phyloP scores from a whole-genome alignment of 495 filamentous ascomycete species.

The Aspergillus bertholletiae region DNA sequence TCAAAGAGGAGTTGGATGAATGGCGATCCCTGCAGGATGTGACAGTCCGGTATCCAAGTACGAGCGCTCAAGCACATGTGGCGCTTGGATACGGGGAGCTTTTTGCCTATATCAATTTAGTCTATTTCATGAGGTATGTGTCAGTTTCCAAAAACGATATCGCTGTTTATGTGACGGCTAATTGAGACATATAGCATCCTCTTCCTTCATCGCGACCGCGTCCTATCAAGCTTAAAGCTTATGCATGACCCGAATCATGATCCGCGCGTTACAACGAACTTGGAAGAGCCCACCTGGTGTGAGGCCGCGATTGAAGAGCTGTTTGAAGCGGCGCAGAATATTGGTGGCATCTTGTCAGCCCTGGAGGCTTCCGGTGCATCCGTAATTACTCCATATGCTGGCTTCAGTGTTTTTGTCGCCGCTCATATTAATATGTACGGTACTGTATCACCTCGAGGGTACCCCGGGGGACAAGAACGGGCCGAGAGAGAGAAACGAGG shows the following conservation, averaged over 20 bases:
- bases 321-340: constrained; percentile 37
- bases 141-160: too few species aligned
- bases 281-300: constrained; percentile 10
- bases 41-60: constrained; percentile 37
- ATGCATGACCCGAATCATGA: constrained; percentile 24
- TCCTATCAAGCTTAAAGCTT: constrained; percentile 32
- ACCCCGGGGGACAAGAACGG: constrained; percentile 35
- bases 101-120: constrained; percentile 43
- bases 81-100: constrained; percentile 41
- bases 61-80: constrained; percentile 38
- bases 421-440: constrained; percentile 48
- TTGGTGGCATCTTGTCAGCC: constrained; percentile 31
- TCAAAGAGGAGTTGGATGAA: constrained; percentile 40
- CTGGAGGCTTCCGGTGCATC: constrained; percentile 34
- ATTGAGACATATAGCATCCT: constrained; percentile 23
- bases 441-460: constrained; percentile 32
- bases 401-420: constrained; percentile 44
- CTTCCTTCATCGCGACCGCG: constrained; percentile 40
- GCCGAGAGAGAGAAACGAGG: constrained; percentile 34
- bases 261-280: constrained; percentile 11
- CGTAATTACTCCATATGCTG: constrained; percentile 42
- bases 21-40: constrained; percentile 39
- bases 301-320: constrained; percentile 31
- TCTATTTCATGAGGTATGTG: constrained; percentile 42
- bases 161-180: too few species aligned